These are phyloP conservation scores for Escallonia herrerae DNA, from an alignment of 129 eudicot genomes.

Conservation along the genomic window DNA sequence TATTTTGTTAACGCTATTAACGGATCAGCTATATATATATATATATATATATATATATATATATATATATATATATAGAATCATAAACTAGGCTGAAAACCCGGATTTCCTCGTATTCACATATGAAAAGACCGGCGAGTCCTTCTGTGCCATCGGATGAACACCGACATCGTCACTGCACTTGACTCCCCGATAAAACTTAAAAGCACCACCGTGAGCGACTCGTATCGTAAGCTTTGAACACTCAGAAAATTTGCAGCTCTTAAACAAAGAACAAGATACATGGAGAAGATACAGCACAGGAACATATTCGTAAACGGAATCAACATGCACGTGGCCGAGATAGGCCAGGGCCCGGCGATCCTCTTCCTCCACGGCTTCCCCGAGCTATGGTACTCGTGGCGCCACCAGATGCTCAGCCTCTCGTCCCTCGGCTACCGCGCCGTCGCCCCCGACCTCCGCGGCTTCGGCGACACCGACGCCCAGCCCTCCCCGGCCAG, in stretches of 20 bases:
- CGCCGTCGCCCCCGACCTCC: slow-evolving; percentile 79
- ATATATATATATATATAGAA: no score
- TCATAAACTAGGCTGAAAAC: no score
- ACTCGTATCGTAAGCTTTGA: neutral
- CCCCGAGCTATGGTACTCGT: slow-evolving; percentile 86
- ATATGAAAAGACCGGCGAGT: neutral
- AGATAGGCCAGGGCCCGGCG: slow-evolving; percentile 54
- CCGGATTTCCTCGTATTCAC: neutral
- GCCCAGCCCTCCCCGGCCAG: slow-evolving; percentile 53
- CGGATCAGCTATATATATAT: no score
- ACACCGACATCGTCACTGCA: no score
- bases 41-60: no score
- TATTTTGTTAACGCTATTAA: no score
- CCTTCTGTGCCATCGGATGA: no score
- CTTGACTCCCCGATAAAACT: no score
- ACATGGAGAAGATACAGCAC: slow-evolving; percentile 69
- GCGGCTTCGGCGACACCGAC: slow-evolving; percentile 87
- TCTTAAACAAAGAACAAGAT: neutral
- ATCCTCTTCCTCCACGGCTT: slow-evolving; percentile 84
- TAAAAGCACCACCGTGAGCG: no score
- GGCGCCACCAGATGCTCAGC: slow-evolving; percentile 89
- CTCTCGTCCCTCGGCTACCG: slow-evolving; percentile 69
- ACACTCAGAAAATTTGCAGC: neutral
- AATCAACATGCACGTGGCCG: slow-evolving; percentile 73
- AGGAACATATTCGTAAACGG: slow-evolving; percentile 44